Percentiles rank a stretch among this genome's conserved stretches.
phyloP scores from a whole-genome alignment of 441 rosid species.

The Adansonia grandidieri region DNA sequence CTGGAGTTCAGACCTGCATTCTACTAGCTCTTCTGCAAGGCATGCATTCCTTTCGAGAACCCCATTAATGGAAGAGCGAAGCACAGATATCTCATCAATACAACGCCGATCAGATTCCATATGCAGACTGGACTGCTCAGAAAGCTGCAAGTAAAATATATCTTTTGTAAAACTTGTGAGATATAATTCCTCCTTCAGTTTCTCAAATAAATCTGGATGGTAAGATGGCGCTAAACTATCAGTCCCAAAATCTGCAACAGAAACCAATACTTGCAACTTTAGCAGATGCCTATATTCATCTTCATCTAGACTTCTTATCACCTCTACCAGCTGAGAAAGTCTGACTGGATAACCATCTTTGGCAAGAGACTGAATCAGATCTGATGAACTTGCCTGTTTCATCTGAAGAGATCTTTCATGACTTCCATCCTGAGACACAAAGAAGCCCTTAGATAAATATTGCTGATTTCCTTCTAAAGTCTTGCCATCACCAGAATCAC shows the following conservation, averaged over 20 bases:
- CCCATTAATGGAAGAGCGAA: conserved; percentile 51
- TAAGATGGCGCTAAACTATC: conserved; percentile 30
- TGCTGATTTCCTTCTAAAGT: conserved; percentile 44
- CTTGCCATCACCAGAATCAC: conserved; percentile 26
- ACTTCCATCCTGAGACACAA: conserved; percentile 42
- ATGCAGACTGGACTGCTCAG: conserved; percentile 63
- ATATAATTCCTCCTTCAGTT: conserved; percentile 73
- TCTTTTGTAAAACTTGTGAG: conserved; percentile 62
- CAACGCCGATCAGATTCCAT: conserved; percentile 51
- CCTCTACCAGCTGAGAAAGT: conserved; percentile 56
- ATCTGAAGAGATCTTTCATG: conserved; percentile 44
- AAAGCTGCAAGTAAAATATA: conserved; percentile 64
- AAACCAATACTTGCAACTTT: conserved; percentile 49
- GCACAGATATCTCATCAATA: conserved; percentile 58
- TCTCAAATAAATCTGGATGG: conserved; percentile 45
- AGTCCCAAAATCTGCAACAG: conserved; percentile 38
- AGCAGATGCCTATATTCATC: conserved; percentile 67
- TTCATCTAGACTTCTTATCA: conserved; percentile 60
- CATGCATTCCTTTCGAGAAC: conserved; percentile 46
- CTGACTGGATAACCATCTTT: conserved; percentile 47
- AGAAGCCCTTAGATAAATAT: conserved; percentile 46
- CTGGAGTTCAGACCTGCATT: conserved; percentile 69
- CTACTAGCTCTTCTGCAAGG: conserved; percentile 68
- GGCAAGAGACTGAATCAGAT: conserved; percentile 35
- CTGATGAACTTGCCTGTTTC: conserved; percentile 37